Evolutionary conservation across 441 rosid genomes (phyloP).

Genomic region (Pelargonium citronellum): DNA sequence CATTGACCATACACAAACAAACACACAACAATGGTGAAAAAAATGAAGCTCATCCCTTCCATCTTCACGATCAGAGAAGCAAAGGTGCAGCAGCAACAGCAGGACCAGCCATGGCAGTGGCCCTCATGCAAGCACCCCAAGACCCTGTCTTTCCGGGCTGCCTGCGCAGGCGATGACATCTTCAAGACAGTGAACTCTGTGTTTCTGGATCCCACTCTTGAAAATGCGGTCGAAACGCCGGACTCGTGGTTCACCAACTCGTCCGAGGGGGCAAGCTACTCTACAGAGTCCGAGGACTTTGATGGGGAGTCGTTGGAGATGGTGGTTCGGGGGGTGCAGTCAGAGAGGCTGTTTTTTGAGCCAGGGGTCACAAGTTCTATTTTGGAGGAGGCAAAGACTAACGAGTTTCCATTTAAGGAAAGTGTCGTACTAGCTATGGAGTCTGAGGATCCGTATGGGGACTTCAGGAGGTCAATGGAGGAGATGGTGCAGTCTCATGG

Average conservation of each 20-base stretch:
- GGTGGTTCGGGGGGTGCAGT: slow-evolving; percentile 36
- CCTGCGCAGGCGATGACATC: slow-evolving; percentile 23
- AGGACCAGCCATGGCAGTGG: slow-evolving; percentile 30
- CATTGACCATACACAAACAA: not conserved
- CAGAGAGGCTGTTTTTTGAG: slow-evolving; percentile 46
- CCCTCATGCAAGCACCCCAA: slow-evolving; percentile 56
- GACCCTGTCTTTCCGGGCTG: slow-evolving; percentile 44
- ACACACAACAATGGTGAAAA: not conserved
- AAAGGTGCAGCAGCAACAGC: too few species aligned
- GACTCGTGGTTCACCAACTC: slow-evolving; percentile 66
- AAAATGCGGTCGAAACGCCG: slow-evolving; percentile 30
- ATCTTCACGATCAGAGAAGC: too few species aligned
- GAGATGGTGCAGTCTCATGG: slow-evolving; percentile 50
- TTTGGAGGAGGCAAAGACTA: slow-evolving; percentile 29
- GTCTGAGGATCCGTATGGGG: slow-evolving; percentile 45
- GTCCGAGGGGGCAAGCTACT: slow-evolving; percentile 40
- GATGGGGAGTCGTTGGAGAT: slow-evolving; percentile 39
- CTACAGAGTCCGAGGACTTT: slow-evolving; percentile 29
- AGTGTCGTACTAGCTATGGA: slow-evolving; percentile 47
- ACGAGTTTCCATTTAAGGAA: slow-evolving; percentile 30
- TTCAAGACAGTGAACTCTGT: slow-evolving; percentile 35
- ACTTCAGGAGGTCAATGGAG: slow-evolving; percentile 55
- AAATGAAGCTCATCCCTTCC: not conserved
- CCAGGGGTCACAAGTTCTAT: slow-evolving; percentile 48
- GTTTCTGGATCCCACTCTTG: too few species aligned